Percentiles rank a stretch among this genome's conserved stretches.
Evolutionary conservation across 305 asterid species (phyloP).

Genomic region (Caryopteris hybrid): DNA sequence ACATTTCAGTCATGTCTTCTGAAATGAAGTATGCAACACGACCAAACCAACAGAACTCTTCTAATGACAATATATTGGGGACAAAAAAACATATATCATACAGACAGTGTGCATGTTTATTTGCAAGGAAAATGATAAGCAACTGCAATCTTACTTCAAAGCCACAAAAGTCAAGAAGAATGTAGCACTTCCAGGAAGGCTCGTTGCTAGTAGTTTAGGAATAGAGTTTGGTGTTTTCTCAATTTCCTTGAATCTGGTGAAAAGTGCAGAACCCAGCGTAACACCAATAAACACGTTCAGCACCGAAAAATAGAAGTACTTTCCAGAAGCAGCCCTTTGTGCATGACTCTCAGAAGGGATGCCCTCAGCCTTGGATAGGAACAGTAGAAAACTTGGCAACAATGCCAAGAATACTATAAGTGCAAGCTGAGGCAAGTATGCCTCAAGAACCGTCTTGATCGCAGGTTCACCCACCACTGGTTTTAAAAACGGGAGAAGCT

Average conservation of each 20-base stretch:
- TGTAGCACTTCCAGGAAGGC: conserved; percentile 94
- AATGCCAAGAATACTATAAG: conserved; percentile 74
- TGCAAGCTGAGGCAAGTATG: conserved; percentile 87
- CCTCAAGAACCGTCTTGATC: conserved; percentile 68
- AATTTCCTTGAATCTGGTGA: conserved; percentile 41
- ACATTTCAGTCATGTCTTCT: background rate
- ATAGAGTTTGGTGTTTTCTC: conserved; percentile 41
- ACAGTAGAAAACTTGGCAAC: conserved; percentile 65
- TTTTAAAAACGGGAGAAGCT: conserved; percentile 66
- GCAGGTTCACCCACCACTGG: conserved; percentile 34
- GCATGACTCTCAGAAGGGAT: conserved; percentile 74
- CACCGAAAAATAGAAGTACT: conserved; percentile 76
- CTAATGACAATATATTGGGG: too few relatives aligned
- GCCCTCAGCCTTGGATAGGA: conserved; percentile 88
- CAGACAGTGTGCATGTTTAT: too few relatives aligned
- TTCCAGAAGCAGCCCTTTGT: conserved; percentile 85
- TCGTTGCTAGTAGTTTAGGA: conserved; percentile 42
- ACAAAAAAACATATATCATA: too few relatives aligned
- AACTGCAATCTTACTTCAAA: conserved; percentile 65
- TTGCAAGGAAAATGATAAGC: too few relatives aligned
- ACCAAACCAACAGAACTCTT: too few relatives aligned
- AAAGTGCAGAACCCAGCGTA: conserved; percentile 68
- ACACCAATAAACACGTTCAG: conserved; percentile 88
- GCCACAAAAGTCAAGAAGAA: conserved; percentile 94
- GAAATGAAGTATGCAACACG: too few relatives aligned